Base-by-base conservation (phyloP, 2,329 filamentous ascomycete species). In the Fusarium sp. region DNA sequence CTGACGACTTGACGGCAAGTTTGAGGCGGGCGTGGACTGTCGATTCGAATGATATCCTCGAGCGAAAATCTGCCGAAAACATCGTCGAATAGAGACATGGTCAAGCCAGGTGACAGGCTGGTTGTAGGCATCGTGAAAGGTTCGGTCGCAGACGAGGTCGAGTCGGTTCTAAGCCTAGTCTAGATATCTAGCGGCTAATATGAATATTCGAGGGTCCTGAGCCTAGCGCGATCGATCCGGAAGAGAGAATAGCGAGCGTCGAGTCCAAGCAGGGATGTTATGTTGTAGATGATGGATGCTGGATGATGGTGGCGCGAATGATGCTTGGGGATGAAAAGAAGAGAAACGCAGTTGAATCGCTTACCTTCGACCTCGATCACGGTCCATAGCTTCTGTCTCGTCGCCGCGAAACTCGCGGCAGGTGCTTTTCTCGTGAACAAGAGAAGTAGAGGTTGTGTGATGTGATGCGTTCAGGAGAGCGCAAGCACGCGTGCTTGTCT, bases 281-380 rank as follows among this genome's bases (percentile, higher is more conserved):
- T 59, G 31, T 27, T 48, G 43, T 18, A 48, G 50, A 67, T 67
- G 58, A 62, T 61, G 20, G 31, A 64, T 52, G 41, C 31, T 52
- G 50, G 22, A 50, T 56, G 63, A 67, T 58, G 67, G 60, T 68
- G 65, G 66, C 64, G 64, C 65, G 66, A 74, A 61, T 62, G 61
- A 70, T 66, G 58, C 50, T 57, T 54, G 63, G 63, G 33, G 59
- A 43, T 43, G 29, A 20, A 24, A 48, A 60, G 52, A 74, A 68
- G 24, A 48, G 65, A 75, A 71, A 50, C 29, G 29, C 35, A n/a
- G 33, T 52, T 37, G 11, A 35, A 50, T 43, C 41, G 70, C 81
- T 79, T 72, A 84, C 83, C 83, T 83, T 59, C 83, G 76, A 69
- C 83, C 82, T 65, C 83, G 81, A 69, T 84, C 83, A 61, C 83